Base-by-base conservation (phyloP, 116 monocot species). In the Phalaenopsis hybrid region DNA sequence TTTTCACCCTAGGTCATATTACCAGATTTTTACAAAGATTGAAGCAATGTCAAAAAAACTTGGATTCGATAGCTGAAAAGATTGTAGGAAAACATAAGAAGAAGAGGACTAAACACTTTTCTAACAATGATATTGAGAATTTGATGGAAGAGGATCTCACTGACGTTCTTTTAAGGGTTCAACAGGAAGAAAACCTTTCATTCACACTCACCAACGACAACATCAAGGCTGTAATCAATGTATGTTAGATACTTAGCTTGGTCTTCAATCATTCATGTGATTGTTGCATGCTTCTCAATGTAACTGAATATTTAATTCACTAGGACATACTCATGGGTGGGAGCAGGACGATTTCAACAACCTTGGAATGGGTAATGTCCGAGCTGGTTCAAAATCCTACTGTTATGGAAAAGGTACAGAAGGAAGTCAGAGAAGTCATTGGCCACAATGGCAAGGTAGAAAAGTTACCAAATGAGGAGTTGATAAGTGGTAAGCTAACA, bases 201-300 rank as follows among this genome's bases (percentile, higher is more conserved):
- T 50, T 83, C 50, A 20, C 78, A 2, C 67, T 83, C 17, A 28
- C 68, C 1, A 25, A 67, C 13, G 72, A 79, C 8, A 23, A 21
- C 70, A 83, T 83, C 65, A 82, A 82, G 13, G 82, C 77, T 13
- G 28, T 82, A 9, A 46, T 78, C 46, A 25, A 48, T 4, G 82
- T 82, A 77, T 77, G 21, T 78, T 2, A 21, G 63, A n/a, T 63
- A 4, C 63, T 5, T 10, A n/a, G n/a, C n/a, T n/a, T n/a, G 46
- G 45, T 3, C 45, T 45, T 45, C 4, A 45, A 45, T 2, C 45
- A 45, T 45, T 5, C 45, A 2, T 5, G 5, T 45, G 45, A 45
- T 45, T 2, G 45, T 5, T 45, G 45, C 45, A 45, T 45, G 5
- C 5, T 3, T 45, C 4, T 5, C 5, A 45, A 45, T 45, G 5